These are phyloP conservation scores for Anthostomella pinea DNA, from an alignment of 2,329 filamentous ascomycete species.

Conservation along the genomic window DNA sequence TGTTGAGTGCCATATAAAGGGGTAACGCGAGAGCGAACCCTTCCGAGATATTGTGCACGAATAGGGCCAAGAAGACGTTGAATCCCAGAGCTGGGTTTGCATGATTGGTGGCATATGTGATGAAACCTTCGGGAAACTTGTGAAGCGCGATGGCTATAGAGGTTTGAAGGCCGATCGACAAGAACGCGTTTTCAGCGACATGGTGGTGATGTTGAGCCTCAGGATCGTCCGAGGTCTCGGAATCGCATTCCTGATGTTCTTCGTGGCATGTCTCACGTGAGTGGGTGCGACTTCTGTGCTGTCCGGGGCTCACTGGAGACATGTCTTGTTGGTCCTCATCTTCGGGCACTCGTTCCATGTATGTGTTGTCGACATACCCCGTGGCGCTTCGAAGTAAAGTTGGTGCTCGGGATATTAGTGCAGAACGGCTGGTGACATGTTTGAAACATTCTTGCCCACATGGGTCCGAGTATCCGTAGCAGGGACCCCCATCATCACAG, in stretches of 20 bases:
- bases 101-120: constrained; percentile 97
- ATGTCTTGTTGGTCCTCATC: constrained; percentile 20
- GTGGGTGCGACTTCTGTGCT: constrained; percentile 25
- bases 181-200: constrained; percentile 88
- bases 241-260: constrained; percentile 20
- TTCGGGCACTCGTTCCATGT: constrained; percentile 30
- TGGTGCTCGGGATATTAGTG: constrained; percentile 33
- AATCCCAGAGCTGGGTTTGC: constrained; percentile 86
- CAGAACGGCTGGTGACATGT: constrained; percentile 44
- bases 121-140: constrained; percentile 84
- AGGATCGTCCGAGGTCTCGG: constrained; percentile 36
- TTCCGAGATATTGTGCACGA: constrained; percentile 97
- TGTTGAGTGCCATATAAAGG: constrained; percentile 84
- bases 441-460: constrained; percentile 66
- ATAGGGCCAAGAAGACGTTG: constrained; percentile 90
- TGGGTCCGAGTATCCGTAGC: constrained; percentile 63
- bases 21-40: constrained; percentile 93
- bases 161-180: constrained; percentile 93
- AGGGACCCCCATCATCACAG: constrained; percentile 59
- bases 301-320: constrained; percentile 23
- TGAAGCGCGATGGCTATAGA: constrained; percentile 93
- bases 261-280: constrained; percentile 29
- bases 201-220: constrained; percentile 80
- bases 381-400: constrained; percentile 43
- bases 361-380: constrained; percentile 32